phyloP scores from a whole-genome alignment of 805 yeast species.

The Nakazawaea ambrosiae region DNA sequence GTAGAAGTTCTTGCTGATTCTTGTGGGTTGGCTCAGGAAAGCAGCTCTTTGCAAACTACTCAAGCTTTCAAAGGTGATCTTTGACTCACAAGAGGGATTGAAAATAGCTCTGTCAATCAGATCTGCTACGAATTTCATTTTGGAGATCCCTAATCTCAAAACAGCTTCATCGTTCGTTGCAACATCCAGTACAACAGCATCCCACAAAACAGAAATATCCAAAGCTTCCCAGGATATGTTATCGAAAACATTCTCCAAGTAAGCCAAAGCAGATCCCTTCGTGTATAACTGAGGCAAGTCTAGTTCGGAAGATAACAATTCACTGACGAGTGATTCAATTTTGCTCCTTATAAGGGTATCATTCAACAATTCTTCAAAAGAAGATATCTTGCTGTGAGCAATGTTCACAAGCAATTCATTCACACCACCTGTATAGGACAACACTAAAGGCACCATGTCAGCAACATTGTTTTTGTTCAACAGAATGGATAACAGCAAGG shows the following conservation, averaged over 20 bases:
- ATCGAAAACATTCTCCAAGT: conserved; percentile 15
- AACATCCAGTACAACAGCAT: conserved; percentile 13
- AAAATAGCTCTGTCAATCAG: conserved; percentile 18
- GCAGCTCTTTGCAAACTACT: conserved; percentile 14
- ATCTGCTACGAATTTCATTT: conserved; percentile 18
- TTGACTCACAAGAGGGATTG: conserved; percentile 15
- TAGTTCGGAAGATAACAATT: neutral
- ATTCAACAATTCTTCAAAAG: conserved; percentile 15
- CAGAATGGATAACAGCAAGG: conserved; percentile 13
- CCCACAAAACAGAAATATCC: conserved; percentile 16
- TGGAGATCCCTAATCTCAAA: conserved; percentile 17
- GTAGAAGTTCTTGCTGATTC: conserved; percentile 27
- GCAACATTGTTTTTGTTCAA: conserved; percentile 4
- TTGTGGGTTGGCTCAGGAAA: conserved; percentile 16
- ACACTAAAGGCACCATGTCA: conserved; percentile 12
- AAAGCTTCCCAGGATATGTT: conserved; percentile 21
- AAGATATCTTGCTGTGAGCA: conserved; percentile 11
- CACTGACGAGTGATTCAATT: neutral
- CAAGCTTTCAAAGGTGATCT: conserved; percentile 17
- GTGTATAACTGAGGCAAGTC: conserved; percentile 13
- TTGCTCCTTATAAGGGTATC: conserved; percentile 16
- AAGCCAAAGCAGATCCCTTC: conserved; percentile 16
- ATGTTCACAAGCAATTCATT: conserved; percentile 16
- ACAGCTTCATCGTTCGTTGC: conserved; percentile 14
- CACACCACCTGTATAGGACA: conserved; percentile 12